phyloP scores from a whole-genome alignment of 495 filamentous ascomycete species.

The Daldinia decipiens region DNA sequence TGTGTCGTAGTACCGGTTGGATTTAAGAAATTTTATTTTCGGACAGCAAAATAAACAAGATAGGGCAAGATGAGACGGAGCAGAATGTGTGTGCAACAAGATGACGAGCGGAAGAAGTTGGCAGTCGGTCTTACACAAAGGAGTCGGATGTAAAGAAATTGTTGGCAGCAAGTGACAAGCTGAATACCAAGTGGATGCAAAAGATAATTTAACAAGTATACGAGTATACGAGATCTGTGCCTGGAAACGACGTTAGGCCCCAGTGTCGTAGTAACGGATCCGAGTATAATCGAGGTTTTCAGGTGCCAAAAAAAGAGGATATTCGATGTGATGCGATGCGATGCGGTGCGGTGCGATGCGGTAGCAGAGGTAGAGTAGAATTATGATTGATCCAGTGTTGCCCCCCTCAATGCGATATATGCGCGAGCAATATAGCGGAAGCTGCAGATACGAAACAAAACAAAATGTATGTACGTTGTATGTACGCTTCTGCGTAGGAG shows the following conservation, averaged over 20 bases:
- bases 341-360: background rate
- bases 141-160: conserved; percentile 3
- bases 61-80: background rate
- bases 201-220: background rate
- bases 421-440: background rate
- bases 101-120: background rate
- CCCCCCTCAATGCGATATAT: conserved; percentile 5
- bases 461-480: background rate
- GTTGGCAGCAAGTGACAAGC: conserved; percentile 6
- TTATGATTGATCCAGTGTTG: background rate
- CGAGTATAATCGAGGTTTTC: background rate
- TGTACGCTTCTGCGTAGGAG: background rate
- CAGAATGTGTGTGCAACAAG: background rate
- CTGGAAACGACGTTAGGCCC: background rate
- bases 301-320: background rate
- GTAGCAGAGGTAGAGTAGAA: background rate
- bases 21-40: conserved; percentile 8
- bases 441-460: conserved; percentile 5
- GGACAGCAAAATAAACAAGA: background rate
- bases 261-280: background rate
- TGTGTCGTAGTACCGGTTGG: background rate
- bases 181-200: background rate
- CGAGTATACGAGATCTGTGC: background rate
- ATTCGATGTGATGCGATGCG: background rate
- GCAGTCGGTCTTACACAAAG: conserved; percentile 3